phyloP scores from a whole-genome alignment of 345 rosid genomes.

The Corymbia maculata region DNA sequence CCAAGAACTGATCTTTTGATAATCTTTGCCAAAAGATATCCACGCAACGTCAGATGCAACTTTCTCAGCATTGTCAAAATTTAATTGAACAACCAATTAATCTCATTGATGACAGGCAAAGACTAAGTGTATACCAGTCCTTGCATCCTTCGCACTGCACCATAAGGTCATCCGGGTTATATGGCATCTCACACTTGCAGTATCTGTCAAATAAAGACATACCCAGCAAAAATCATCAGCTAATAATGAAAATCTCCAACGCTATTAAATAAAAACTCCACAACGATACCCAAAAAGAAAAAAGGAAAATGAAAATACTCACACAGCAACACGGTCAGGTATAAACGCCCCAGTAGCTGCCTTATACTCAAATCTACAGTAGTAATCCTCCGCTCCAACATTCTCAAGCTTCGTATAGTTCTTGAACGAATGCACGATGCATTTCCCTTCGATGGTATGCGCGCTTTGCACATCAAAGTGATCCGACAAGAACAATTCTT shows the following conservation, averaged over 20 bases:
- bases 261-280: neutral
- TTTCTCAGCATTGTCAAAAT: neutral
- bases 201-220: constrained; percentile 35
- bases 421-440: constrained; percentile 70
- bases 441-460: constrained; percentile 78
- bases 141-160: constrained; percentile 91
- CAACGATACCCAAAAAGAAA: neutral
- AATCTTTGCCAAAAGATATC: neutral
- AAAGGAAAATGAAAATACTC: constrained; percentile 21
- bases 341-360: constrained; percentile 78
- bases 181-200: constrained; percentile 93
- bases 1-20: neutral
- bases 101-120: neutral
- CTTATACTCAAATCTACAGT: constrained; percentile 76
- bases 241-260: neutral
- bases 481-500: constrained; percentile 86
- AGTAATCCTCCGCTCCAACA: constrained; percentile 77
- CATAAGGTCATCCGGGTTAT: constrained; percentile 90
- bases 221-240: neutral
- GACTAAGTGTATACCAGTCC: constrained; percentile 53
- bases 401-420: constrained; percentile 69
- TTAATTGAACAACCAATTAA: neutral
- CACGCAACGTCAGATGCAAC: neutral
- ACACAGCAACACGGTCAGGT: constrained; percentile 89
- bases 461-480: constrained; percentile 78